Evolutionary conservation across 208 protist genomes (phyloP).

Genomic region (Acanthamoeba culbertsoni): DNA sequence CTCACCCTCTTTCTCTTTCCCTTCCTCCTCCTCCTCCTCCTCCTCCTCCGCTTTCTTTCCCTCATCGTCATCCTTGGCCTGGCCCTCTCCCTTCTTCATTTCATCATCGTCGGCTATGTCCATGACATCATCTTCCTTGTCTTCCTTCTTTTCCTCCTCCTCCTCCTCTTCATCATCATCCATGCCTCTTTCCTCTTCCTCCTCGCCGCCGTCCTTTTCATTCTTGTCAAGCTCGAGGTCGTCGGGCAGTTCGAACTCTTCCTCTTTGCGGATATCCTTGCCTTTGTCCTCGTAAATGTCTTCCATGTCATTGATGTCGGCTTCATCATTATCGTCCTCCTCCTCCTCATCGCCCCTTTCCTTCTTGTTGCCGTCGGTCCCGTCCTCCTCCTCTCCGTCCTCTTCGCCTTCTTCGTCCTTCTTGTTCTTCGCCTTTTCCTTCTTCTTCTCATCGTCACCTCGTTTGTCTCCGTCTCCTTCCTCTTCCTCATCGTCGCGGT

Average conservation of each 20-base stretch:
- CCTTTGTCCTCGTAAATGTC: conserved; percentile 74
- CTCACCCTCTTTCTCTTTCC: conserved; percentile 53
- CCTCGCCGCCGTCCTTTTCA: conserved; percentile 70
- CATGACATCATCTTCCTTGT: conserved; percentile 21
- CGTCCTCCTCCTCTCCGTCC: conserved; percentile 76
- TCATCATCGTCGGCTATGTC: conserved; percentile 68
- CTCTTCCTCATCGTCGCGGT: conserved; percentile 80
- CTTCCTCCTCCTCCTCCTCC: conserved; percentile 63
- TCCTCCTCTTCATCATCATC: conserved; percentile 69
- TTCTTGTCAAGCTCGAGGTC: conserved; percentile 76
- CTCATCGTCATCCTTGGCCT: conserved; percentile 62
- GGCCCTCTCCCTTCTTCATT: conserved; percentile 64
- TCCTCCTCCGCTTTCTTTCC: conserved; percentile 45
- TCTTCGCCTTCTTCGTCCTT: conserved; percentile 83
- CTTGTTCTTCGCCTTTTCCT: conserved; percentile 5
- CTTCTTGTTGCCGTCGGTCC: too few relatives aligned
- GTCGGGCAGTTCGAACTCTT: conserved; percentile 78
- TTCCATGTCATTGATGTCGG: conserved; percentile 52
- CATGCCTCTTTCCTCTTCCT: conserved; percentile 61
- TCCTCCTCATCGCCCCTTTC: neutral
- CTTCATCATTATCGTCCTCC: conserved; percentile 41
- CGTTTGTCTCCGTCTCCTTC: conserved; percentile 87
- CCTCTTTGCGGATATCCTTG: conserved; percentile 68
- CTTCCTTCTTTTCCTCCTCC: conserved; percentile 12
- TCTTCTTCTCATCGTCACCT: conserved; percentile 78